Conservation (phyloP, 2,329 filamentous ascomycete species). For the Diaporthe ilicicola region DNA sequence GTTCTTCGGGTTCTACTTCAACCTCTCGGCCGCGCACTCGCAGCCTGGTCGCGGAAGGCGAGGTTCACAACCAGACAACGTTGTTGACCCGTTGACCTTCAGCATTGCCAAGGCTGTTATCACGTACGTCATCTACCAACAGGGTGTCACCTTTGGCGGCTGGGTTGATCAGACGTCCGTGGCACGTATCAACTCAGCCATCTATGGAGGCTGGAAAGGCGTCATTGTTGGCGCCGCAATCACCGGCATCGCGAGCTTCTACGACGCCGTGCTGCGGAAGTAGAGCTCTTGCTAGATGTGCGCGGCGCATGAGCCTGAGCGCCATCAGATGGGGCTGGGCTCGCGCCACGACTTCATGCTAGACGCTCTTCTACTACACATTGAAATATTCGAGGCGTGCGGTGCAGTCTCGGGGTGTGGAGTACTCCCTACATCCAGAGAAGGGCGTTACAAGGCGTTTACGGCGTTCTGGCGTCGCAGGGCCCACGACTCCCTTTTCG, state of each 20-base stretch:
- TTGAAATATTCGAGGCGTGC: background rate
- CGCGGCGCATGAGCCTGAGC: background rate
- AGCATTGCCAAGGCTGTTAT: slow-evolving; percentile 87
- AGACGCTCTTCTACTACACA: background rate
- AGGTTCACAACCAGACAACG: slow-evolving; percentile 57
- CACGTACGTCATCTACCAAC: slow-evolving; percentile 81
- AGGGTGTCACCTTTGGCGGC: slow-evolving; percentile 70
- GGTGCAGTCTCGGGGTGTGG: background rate
- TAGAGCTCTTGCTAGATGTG: slow-evolving; percentile 44
- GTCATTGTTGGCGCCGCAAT: slow-evolving; percentile 74
- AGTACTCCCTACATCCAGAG: slow-evolving; percentile 2
- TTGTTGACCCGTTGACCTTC: slow-evolving; percentile 87
- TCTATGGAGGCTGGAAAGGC: slow-evolving; percentile 77
- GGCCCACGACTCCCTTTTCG: slow-evolving; percentile 24
- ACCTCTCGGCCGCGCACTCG: slow-evolving; percentile 70
- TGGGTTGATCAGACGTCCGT: slow-evolving; percentile 68
- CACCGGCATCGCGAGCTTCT: slow-evolving; percentile 74
- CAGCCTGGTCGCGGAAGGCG: slow-evolving; percentile 53
- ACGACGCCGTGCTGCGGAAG: slow-evolving; percentile 80
- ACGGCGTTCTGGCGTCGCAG: slow-evolving; percentile 32
- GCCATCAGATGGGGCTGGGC: background rate
- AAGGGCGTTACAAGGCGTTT: slow-evolving; percentile 28
- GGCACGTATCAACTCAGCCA: slow-evolving; percentile 67
- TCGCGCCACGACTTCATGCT: background rate
- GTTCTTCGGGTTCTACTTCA: slow-evolving; percentile 87